Evolutionary conservation across 495 filamentous ascomycete species (phyloP), one percentile per base, ranked within the genome.

Genomic region (Amorphotheca resinae): DNA sequence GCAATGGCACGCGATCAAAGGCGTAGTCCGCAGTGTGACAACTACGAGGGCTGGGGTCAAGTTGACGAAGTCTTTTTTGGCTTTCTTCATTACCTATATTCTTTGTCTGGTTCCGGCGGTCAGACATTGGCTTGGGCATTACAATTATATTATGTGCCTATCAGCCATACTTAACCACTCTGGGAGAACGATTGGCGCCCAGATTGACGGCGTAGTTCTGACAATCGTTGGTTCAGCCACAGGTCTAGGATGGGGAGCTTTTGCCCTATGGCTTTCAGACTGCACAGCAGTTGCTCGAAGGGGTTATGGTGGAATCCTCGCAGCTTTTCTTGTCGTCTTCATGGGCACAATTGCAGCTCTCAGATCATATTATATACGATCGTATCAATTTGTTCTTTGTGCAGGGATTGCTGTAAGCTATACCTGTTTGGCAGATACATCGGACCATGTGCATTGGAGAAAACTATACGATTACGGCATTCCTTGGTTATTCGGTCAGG

Each of bases 401-500:
- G 69, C 72, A 22, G 73, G 73, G 7, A 59, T 77, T 33, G 68
- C 72, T 0, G 64, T 74, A 17, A 64, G 62, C 14, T 76, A 72
- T 46, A 64, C 68, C 7, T 66, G 62, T 44, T 51, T 77, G 5
- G 69, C 72, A 17, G 65, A 72, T 21, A 65, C 66, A 4, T 56
- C 63, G 9, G 43, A 49, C 31, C 22, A 45, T 16, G 58, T 72
- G 18, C 45, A 63, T 28, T 72, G 66, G 64, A 39, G 34, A 17
- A 69, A 69, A 44, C 48, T 76, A 6, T 65, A 67, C 44, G 56
- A 63, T 38, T 76, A 74, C 54, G 73, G 64, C 1, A 57, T 75
- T 30, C 73, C 73, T n/a, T 77, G 72, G 72, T 48, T 68, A 11
- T 48, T 73, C 17, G 73, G 73, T 4, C 68, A 76, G 46, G 67